phyloP scores from a whole-genome alignment of 257 asterid genomes.

The Rehmannia glutinosa region DNA sequence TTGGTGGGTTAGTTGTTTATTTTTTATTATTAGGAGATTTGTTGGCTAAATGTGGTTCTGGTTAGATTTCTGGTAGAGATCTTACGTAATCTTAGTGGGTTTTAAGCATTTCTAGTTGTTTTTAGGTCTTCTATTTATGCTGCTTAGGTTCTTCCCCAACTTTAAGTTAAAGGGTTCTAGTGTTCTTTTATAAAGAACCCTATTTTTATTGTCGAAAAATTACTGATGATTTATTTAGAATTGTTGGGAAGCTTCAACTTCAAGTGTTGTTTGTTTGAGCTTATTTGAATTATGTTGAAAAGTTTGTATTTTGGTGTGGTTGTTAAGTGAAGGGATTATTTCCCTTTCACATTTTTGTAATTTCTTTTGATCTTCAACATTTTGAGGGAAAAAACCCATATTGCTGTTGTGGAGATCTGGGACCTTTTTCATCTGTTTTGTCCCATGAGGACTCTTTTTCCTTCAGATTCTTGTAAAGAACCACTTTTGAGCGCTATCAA shows the following conservation, averaged over 20 bases:
- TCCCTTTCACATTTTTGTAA: not conserved
- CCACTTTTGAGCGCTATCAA: conserved; percentile 59
- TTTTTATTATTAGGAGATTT: conserved; percentile 25
- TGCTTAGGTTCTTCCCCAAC: conserved; percentile 11
- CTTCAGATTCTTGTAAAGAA: conserved; percentile 87
- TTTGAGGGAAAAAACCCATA: conserved; percentile 24
- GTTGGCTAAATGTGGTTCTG: conserved; percentile 44
- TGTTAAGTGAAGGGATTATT: conserved; percentile 15
- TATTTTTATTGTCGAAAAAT: not conserved
- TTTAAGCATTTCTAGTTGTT: conserved; percentile 15
- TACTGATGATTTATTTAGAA: not conserved
- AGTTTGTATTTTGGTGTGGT: conserved; percentile 22
- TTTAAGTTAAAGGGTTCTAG: conserved; percentile 16
- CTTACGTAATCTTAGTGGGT: conserved; percentile 38
- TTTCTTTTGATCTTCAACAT: conserved; percentile 4
- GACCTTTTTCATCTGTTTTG: conserved; percentile 66
- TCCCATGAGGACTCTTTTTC: conserved; percentile 89
- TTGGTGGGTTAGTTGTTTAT: conserved; percentile 36
- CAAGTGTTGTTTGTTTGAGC: conserved; percentile 19
- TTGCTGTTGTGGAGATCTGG: conserved; percentile 95
- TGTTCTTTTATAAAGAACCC: conserved; percentile 16
- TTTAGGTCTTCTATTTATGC: conserved; percentile 23
- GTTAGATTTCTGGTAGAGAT: conserved; percentile 53
- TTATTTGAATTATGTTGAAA: conserved; percentile 15
- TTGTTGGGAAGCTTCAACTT: too few species aligned